Conservation (phyloP, 2,329 filamentous ascomycete species). For the Plectosphaerella sp. region DNA sequence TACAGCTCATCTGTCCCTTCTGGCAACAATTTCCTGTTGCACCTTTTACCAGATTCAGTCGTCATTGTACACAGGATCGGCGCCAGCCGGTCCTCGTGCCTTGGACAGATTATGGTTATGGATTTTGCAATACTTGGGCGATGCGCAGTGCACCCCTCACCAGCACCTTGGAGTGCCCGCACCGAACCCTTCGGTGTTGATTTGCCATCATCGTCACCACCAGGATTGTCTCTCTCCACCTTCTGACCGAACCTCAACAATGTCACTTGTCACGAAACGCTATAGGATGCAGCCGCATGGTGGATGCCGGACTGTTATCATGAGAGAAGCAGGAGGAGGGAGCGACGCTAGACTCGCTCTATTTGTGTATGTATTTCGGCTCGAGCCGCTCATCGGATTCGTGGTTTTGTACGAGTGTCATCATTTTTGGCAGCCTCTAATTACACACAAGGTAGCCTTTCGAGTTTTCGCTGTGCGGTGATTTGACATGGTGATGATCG, state of each 20-base stretch:
- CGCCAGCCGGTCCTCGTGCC: conserved; percentile 44
- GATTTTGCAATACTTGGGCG: conserved; percentile 48
- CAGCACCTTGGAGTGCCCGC: conserved; percentile 6
- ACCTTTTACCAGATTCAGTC: conserved; percentile 50
- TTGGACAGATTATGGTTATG: conserved; percentile 61
- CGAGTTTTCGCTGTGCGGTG: not conserved
- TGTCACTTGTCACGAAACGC: not conserved
- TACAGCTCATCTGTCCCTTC: conserved; percentile 39
- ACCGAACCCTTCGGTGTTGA: conserved; percentile 2
- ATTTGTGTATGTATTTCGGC: conserved; percentile 1
- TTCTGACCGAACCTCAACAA: not conserved
- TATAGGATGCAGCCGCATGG: not conserved
- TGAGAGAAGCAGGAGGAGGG: not conserved
- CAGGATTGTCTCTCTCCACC: not conserved
- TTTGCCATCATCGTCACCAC: not conserved
- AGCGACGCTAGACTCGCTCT: not conserved
- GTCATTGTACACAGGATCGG: conserved; percentile 52
- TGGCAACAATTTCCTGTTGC: conserved; percentile 44
- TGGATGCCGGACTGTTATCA: not conserved
- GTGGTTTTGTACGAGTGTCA: conserved; percentile 2
- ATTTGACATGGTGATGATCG: not conserved
- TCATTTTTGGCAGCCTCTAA: conserved; percentile 10
- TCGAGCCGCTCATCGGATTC: not conserved
- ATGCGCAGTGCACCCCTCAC: conserved; percentile 4
- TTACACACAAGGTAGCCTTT: conserved; percentile 7